Percentiles rank a stretch among this genome's conserved stretches.
Evolutionary conservation across 2,329 filamentous ascomycete species (phyloP).

Genomic region (Amauroascus verrucosus): DNA sequence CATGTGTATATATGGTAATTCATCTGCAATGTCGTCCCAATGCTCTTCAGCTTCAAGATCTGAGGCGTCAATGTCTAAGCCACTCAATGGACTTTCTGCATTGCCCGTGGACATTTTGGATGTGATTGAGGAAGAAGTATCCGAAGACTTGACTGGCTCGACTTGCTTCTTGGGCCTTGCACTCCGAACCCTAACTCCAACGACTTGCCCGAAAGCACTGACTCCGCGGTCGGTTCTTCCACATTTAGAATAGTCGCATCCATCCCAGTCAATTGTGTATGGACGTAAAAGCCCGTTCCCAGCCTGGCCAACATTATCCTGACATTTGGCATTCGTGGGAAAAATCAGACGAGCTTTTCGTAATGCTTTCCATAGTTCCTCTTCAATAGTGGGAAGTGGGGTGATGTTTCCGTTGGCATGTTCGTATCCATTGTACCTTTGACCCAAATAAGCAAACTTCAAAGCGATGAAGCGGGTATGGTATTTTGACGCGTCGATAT

Average conservation of each 20-base stretch:
- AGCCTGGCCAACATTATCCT: slow-evolving; percentile 16
- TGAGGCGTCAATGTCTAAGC: slow-evolving; percentile 15
- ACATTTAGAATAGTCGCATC: slow-evolving; percentile 88
- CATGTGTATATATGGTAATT: slow-evolving; percentile 71
- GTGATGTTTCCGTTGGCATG: slow-evolving; percentile 62
- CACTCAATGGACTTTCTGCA: slow-evolving; percentile 14
- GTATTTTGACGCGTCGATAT: slow-evolving; percentile 71
- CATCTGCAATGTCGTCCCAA: slow-evolving; percentile 63
- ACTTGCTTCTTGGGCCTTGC: slow-evolving; percentile 49
- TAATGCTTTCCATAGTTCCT: slow-evolving; percentile 85
- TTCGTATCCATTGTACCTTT: slow-evolving; percentile 87
- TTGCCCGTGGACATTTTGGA: background rate
- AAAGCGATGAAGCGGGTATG: slow-evolving; percentile 75
- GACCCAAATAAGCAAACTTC: slow-evolving; percentile 88
- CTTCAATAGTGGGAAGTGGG: slow-evolving; percentile 72
- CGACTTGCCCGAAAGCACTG: slow-evolving; percentile 92
- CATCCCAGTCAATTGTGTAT: slow-evolving; percentile 60
- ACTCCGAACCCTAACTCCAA: slow-evolving; percentile 73
- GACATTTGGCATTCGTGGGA: slow-evolving; percentile 40
- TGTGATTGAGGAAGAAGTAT: slow-evolving; percentile 19
- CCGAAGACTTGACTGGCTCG: slow-evolving; percentile 15
- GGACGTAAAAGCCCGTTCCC: slow-evolving; percentile 17
- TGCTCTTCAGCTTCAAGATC: slow-evolving; percentile 25
- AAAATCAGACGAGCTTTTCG: slow-evolving; percentile 73
- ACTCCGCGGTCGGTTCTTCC: slow-evolving; percentile 88